These are phyloP conservation scores for Rhodamnia argentea DNA, from an alignment of 345 rosid species.

Conservation along the genomic window DNA sequence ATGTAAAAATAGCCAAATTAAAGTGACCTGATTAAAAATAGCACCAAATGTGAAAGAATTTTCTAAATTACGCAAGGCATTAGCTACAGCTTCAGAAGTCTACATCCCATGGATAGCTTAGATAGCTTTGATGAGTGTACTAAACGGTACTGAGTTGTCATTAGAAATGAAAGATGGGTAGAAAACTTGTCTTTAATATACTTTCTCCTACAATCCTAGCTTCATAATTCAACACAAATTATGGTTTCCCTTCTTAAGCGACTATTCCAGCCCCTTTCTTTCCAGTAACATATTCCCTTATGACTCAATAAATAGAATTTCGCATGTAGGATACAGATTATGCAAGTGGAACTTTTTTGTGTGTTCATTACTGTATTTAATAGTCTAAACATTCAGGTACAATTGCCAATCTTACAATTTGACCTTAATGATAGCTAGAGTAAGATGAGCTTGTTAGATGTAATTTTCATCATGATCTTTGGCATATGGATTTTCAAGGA, in stretches of 20 bases:
- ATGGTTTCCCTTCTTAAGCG: not conserved
- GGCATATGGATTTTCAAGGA: not conserved
- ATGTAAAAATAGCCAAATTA: not conserved
- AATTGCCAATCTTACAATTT: not conserved
- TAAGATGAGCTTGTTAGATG: not conserved
- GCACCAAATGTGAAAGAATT: not conserved
- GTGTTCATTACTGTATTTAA: not conserved
- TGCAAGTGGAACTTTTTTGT: not conserved
- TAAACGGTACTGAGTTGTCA: not conserved
- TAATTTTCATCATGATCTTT: not conserved
- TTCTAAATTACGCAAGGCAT: not conserved
- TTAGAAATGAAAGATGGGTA: not conserved
- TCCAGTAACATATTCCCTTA: not conserved
- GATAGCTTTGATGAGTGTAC: not conserved
- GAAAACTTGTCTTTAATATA: not conserved
- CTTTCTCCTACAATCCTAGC: not conserved
- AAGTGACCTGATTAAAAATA: not conserved
- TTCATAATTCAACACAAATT: not conserved
- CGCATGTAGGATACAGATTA: not conserved
- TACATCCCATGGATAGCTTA: not conserved
- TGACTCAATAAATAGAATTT: not conserved
- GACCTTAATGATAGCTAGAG: not conserved
- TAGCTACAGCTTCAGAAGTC: not conserved
- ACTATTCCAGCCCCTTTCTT: not conserved
- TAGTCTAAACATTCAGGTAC: not conserved